Percentiles rank a stretch among this genome's conserved stretches.
phyloP scores from a whole-genome alignment of 257 asterid species.

The Leptodermis oblonga region DNA sequence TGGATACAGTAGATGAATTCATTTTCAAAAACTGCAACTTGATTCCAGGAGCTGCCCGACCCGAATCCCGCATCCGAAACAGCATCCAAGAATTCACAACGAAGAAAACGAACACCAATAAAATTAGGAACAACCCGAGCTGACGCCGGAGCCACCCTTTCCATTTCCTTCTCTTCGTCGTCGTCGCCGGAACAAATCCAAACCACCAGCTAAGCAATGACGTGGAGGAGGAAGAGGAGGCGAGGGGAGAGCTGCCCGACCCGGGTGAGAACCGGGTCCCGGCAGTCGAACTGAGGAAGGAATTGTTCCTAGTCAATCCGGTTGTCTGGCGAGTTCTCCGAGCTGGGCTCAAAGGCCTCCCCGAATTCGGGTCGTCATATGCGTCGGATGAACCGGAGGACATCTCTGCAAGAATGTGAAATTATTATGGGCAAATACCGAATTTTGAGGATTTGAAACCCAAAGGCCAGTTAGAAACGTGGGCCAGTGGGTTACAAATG shows the following conservation, averaged over 20 bases:
- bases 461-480: background rate
- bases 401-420: conserved; percentile 3
- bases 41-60: conserved; percentile 29
- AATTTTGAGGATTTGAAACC: background rate
- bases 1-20: conserved; percentile 53
- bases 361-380: conserved; percentile 7
- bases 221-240: conserved; percentile 25
- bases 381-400: conserved; percentile 8
- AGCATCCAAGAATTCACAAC: conserved; percentile 76
- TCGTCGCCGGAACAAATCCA: conserved; percentile 18
- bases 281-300: conserved; percentile 25
- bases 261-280: conserved; percentile 22
- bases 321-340: conserved; percentile 29
- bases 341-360: conserved; percentile 3
- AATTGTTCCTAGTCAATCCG: conserved; percentile 26
- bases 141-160: conserved; percentile 35
- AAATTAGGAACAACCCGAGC: conserved; percentile 30
- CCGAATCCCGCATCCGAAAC: conserved; percentile 62
- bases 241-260: conserved; percentile 9
- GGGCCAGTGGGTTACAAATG: background rate
- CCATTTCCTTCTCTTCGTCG: conserved; percentile 31
- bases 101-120: conserved; percentile 42
- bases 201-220: conserved; percentile 30
- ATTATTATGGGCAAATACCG: background rate
- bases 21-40: conserved; percentile 49